Conservation (phyloP, 768 basidiomycete genomes). For the Stropharia rugosoannulata region DNA sequence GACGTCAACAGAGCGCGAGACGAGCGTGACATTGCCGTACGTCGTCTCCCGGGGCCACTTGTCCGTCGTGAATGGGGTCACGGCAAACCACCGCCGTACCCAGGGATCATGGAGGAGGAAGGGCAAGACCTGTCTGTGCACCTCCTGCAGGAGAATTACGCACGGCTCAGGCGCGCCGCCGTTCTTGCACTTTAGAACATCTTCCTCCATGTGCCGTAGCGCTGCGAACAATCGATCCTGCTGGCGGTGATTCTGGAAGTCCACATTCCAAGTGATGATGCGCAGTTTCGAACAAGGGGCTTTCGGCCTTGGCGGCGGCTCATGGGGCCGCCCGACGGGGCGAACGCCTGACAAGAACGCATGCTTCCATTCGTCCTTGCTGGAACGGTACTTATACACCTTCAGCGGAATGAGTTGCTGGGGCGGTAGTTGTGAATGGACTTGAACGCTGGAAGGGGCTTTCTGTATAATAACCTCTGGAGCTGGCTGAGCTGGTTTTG, state of each 20-base stretch:
- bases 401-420: constrained; percentile 28
- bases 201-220: constrained; percentile 54
- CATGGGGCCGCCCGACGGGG: not conserved
- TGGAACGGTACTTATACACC: constrained; percentile 39
- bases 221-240: constrained; percentile 45
- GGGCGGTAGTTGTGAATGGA: constrained; percentile 14
- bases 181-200: constrained; percentile 46
- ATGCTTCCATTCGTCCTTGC: constrained; percentile 47
- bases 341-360: constrained; percentile 29
- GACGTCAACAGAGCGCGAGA: constrained; percentile 56
- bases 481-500: not conserved
- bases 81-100: constrained; percentile 58
- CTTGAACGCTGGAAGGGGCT: not conserved
- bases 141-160: constrained; percentile 71
- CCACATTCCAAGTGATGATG: constrained; percentile 75
- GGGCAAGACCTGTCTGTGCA: constrained; percentile 42
- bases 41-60: constrained; percentile 51
- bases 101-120: constrained; percentile 56
- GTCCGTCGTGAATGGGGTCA: constrained; percentile 51
- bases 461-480: not conserved
- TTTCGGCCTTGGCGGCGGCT: not conserved
- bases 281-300: constrained; percentile 30
- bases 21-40: constrained; percentile 74
- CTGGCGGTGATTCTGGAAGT: constrained; percentile 37
- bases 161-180: constrained; percentile 54